phyloP scores from a whole-genome alignment of 805 yeast species.

The Myxozyma sirexii region DNA sequence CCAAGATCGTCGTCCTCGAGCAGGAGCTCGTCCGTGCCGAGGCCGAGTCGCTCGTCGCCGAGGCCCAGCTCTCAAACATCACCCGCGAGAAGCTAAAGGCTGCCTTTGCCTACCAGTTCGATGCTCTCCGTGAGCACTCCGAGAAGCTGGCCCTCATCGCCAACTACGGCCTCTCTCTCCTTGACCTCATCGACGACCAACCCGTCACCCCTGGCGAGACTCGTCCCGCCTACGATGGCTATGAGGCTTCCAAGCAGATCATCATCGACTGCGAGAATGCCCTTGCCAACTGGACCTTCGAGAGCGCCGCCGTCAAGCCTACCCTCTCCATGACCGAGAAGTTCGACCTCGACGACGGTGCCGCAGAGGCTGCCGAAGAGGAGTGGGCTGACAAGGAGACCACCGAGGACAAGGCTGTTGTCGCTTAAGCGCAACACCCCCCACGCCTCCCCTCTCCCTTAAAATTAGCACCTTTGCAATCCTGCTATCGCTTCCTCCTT shows the following conservation, averaged over 20 bases:
- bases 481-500: background rate
- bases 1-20: constrained; percentile 92
- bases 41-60: constrained; percentile 98
- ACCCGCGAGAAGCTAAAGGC: constrained; percentile 98
- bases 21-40: constrained; percentile 99
- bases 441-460: background rate
- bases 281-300: constrained; percentile 94
- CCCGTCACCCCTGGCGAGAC: constrained; percentile 99
- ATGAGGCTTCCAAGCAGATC: constrained; percentile 96
- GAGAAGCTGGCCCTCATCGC: constrained; percentile 97
- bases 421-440: background rate
- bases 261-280: constrained; percentile 96
- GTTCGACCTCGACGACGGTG: constrained; percentile 28
- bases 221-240: constrained; percentile 97
- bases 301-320: constrained; percentile 92
- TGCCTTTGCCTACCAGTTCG: constrained; percentile 95
- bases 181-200: constrained; percentile 93
- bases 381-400: constrained; percentile 16
- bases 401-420: constrained; percentile 7
- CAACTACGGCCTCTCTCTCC: constrained; percentile 96
- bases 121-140: constrained; percentile 89
- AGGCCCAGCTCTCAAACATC: constrained; percentile 96
- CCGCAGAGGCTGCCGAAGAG: constrained; percentile 8
- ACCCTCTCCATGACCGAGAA: constrained; percentile 50
- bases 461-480: background rate